These are phyloP conservation scores for Spergularia marina DNA, from an alignment of 148 eudicot species.

Conservation along the genomic window DNA sequence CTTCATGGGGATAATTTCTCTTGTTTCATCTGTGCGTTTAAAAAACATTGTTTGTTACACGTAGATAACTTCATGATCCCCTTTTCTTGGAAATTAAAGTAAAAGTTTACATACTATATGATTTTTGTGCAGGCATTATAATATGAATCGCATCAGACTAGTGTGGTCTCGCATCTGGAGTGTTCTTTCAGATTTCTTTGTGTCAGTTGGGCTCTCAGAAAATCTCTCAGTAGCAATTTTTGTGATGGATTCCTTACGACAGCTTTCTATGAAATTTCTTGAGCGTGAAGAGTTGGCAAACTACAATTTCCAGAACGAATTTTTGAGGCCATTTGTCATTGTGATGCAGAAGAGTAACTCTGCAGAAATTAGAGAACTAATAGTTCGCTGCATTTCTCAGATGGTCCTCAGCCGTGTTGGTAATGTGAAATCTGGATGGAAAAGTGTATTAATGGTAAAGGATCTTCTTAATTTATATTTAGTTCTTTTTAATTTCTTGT, in stretches of 20 bases:
- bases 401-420: slow-evolving; percentile 95
- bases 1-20: too few relatives aligned
- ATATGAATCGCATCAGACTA: slow-evolving; percentile 94
- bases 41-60: too few relatives aligned
- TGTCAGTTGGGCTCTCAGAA: slow-evolving; percentile 91
- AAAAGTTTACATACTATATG: slow-evolving; percentile 1
- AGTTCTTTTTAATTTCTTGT: not conserved
- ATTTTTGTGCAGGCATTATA: slow-evolving; percentile 86
- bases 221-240: slow-evolving; percentile 98
- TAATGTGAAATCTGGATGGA: slow-evolving; percentile 99
- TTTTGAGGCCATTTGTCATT: slow-evolving; percentile 89
- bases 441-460: slow-evolving; percentile 91
- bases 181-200: slow-evolving; percentile 97
- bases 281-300: slow-evolving; percentile 99
- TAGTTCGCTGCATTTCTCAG: slow-evolving; percentile 95
- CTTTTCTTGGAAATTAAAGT: too few relatives aligned
- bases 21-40: too few relatives aligned
- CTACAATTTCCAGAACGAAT: slow-evolving; percentile 97
- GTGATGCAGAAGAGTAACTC: slow-evolving; percentile 92
- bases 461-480: not conserved
- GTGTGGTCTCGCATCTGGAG: slow-evolving; percentile 99
- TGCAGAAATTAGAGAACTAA: slow-evolving; percentile 89
- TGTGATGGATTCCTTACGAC: slow-evolving; percentile 99
- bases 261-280: slow-evolving; percentile 96
- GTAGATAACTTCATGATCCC: too few relatives aligned